Evolutionary conservation across 1,284 basidiomycete species (phyloP).

Genomic region (Ganoderma sinense): DNA sequence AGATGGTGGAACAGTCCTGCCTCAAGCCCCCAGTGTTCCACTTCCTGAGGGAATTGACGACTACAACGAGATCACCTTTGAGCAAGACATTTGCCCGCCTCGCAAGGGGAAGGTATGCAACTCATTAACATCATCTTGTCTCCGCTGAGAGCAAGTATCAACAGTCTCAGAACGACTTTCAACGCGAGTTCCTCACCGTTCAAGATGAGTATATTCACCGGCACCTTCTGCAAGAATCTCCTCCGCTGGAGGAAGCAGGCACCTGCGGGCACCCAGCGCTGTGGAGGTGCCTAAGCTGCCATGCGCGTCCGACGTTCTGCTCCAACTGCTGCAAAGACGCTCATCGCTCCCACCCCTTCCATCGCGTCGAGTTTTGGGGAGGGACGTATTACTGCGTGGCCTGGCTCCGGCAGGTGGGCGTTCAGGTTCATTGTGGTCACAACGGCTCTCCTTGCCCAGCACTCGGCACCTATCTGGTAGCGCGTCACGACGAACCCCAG

Average conservation of each 20-base stretch:
- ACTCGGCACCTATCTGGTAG: too few relatives aligned
- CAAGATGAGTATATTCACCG: background rate
- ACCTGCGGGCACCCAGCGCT: background rate
- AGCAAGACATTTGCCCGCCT: background rate
- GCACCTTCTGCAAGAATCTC: background rate
- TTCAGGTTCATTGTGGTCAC: background rate
- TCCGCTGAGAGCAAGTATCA: background rate
- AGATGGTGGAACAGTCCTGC: too few relatives aligned
- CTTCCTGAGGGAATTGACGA: too few relatives aligned
- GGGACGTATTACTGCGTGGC: background rate
- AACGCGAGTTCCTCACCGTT: background rate
- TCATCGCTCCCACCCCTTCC: background rate
- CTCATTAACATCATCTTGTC: background rate
- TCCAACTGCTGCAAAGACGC: background rate
- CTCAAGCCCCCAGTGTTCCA: too few relatives aligned
- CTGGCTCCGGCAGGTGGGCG: background rate
- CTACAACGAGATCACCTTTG: background rate
- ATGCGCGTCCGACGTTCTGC: background rate
- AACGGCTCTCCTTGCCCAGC: too few relatives aligned
- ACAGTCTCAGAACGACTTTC: background rate
- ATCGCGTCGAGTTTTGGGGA: background rate
- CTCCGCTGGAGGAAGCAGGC: background rate
- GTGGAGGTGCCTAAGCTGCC: background rate
- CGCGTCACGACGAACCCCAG: too few relatives aligned
- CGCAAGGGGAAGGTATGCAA: background rate